Evolutionary conservation across 1,139 yeast species (phyloP).

Genomic region (Debaryomyces fabryi): DNA sequence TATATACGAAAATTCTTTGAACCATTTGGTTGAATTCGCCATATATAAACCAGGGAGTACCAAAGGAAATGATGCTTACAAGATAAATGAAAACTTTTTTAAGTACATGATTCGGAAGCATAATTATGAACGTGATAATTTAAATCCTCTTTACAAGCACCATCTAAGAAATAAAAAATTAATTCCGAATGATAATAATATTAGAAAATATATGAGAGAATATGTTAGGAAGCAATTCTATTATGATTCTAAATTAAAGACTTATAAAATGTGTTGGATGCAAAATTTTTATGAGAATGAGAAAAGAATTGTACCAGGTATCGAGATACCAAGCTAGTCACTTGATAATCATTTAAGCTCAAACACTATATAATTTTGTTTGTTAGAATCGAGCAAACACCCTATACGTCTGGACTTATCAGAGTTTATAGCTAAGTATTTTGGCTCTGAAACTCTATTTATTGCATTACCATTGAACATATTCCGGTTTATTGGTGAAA

Average conservation of each 20-base stretch:
- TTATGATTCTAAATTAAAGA: slow-evolving; percentile 18
- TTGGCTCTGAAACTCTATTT: slow-evolving; percentile 18
- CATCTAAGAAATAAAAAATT: slow-evolving; percentile 29
- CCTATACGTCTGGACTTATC: slow-evolving; percentile 27
- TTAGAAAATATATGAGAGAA: slow-evolving; percentile 30
- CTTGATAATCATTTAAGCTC: slow-evolving; percentile 12
- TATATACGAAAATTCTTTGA: slow-evolving; percentile 21
- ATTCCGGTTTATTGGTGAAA: slow-evolving; percentile 5
- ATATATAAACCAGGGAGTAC: slow-evolving; percentile 13
- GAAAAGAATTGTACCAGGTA: slow-evolving; percentile 6
- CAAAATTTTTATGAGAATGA: slow-evolving; percentile 27
- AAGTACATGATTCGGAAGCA: slow-evolving; percentile 30
- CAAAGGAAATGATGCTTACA: not conserved
- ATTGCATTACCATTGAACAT: slow-evolving; percentile 4
- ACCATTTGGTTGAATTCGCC: slow-evolving; percentile 21
- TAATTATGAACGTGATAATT: slow-evolving; percentile 14
- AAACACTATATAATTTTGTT: slow-evolving; percentile 42
- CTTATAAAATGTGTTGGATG: slow-evolving; percentile 27
- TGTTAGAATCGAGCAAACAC: slow-evolving; percentile 43
- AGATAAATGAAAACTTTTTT: slow-evolving; percentile 33
- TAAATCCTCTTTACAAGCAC: slow-evolving; percentile 20
- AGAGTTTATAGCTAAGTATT: slow-evolving; percentile 30
- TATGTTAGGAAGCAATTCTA: slow-evolving; percentile 39
- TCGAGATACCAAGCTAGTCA: not conserved
- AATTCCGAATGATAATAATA: slow-evolving; percentile 36